A percentile compares a stretch with the other conserved stretches of the same genome.
These are phyloP conservation scores for Eudorina sp. DNA, from an alignment of 139 green algal species.

Conservation along the genomic window DNA sequence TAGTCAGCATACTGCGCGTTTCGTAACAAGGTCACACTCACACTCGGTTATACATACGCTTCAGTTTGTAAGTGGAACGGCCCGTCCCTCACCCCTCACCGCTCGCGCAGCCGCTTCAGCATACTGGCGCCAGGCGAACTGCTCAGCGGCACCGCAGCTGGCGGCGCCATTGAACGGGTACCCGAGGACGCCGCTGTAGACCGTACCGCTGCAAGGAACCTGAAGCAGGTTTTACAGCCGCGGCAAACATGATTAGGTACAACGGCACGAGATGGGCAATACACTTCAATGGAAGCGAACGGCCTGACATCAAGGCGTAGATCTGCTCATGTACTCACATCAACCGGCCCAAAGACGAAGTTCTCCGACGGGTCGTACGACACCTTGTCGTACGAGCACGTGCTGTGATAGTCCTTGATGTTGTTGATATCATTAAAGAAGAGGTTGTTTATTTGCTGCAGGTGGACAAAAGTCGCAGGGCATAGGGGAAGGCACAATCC, in stretches of 20 bases:
- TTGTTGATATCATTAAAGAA: background rate
- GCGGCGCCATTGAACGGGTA: background rate
- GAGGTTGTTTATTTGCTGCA: background rate
- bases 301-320: background rate
- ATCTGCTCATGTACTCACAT: background rate
- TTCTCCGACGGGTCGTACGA: background rate
- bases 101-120: background rate
- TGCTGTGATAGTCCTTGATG: background rate
- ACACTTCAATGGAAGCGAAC: background rate
- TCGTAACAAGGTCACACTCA: background rate
- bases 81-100: too few relatives aligned
- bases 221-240: background rate
- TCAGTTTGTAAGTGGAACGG: too few relatives aligned
- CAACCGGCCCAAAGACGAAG: background rate
- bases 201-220: background rate
- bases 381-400: slow-evolving; percentile 30
- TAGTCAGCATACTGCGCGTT: background rate
- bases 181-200: background rate
- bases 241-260: background rate
- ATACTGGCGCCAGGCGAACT: background rate
- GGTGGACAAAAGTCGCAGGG: background rate
- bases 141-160: slow-evolving; percentile 28
- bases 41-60: background rate
- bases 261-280: background rate
- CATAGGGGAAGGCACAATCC: too few relatives aligned